Evolutionary conservation across 768 basidiomycete species (phyloP).

Genomic region (Calocybe gangraenosa): DNA sequence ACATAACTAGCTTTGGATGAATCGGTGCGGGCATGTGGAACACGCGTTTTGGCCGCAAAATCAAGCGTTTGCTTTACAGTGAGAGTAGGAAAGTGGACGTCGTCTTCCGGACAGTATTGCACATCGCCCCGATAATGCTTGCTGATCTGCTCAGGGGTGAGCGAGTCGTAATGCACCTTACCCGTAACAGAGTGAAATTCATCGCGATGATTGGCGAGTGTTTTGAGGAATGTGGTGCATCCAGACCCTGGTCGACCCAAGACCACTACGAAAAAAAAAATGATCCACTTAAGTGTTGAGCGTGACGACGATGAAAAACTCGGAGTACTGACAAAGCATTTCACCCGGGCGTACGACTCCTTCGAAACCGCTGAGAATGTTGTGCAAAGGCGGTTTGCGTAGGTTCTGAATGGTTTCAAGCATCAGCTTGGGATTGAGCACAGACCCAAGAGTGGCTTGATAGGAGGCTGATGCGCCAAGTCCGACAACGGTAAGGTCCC

Average conservation of each 20-base stretch:
- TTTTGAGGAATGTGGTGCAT: slow-evolving; percentile 81
- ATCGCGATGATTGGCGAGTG: slow-evolving; percentile 68
- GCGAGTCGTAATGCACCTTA: slow-evolving; percentile 70
- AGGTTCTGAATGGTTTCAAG: slow-evolving; percentile 36
- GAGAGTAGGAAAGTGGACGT: slow-evolving; percentile 81
- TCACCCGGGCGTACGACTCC: slow-evolving; percentile 66
- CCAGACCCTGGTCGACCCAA: slow-evolving; percentile 84
- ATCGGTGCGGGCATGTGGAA: slow-evolving; percentile 51
- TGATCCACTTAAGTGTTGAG: too few species aligned
- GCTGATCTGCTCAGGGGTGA: slow-evolving; percentile 59
- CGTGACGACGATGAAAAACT: background rate
- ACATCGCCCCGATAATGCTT: slow-evolving; percentile 76
- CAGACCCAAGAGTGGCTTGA: slow-evolving; percentile 59
- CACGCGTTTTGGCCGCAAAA: slow-evolving; percentile 66
- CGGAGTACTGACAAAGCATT: slow-evolving; percentile 64
- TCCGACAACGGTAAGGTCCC: slow-evolving; percentile 45
- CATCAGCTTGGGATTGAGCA: slow-evolving; percentile 49
- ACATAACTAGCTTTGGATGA: slow-evolving; percentile 40
- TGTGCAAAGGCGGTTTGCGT: slow-evolving; percentile 59
- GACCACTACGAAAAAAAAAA: slow-evolving; percentile 49
- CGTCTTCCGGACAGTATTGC: slow-evolving; percentile 79
- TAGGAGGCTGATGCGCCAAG: slow-evolving; percentile 50
- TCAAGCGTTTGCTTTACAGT: slow-evolving; percentile 74
- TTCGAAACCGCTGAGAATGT: slow-evolving; percentile 60
- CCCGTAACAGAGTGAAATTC: slow-evolving; percentile 70